Percentiles rank a stretch among this genome's conserved stretches.
Conservation (phyloP, 345 rosid genomes). For the Trapa bicornis region DNA sequence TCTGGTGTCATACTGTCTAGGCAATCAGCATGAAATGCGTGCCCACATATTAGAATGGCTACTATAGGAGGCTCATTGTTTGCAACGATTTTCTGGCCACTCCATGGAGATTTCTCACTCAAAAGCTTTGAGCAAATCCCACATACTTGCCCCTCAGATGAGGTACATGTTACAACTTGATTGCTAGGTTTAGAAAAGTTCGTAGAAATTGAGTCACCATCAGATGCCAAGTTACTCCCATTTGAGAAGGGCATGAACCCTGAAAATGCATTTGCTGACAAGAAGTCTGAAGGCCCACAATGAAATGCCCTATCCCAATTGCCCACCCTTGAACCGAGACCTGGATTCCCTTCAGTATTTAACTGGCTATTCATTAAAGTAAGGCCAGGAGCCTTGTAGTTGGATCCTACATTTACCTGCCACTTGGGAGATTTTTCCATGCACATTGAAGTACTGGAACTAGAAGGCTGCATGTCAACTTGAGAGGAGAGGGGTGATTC, state of each 20-base stretch:
- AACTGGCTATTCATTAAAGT: conserved; percentile 30
- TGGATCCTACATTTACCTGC: conserved; percentile 29
- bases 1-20: conserved; percentile 81
- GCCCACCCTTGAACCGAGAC: conserved; percentile 39
- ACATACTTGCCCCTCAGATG: conserved; percentile 52
- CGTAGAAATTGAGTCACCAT: conserved; percentile 38
- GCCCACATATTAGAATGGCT: conserved; percentile 80
- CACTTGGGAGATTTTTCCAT: conserved; percentile 29
- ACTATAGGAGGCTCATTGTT: conserved; percentile 59
- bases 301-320: conserved; percentile 43
- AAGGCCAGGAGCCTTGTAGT: conserved; percentile 21
- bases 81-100: conserved; percentile 55
- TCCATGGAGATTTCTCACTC: conserved; percentile 68
- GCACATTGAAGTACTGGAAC: conserved; percentile 32
- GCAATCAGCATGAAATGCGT: conserved; percentile 93
- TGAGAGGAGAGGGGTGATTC: conserved; percentile 44
- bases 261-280: conserved; percentile 78
- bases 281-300: conserved; percentile 65
- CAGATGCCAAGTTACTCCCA: conserved; percentile 49
- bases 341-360: conserved; percentile 31
- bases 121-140: conserved; percentile 79
- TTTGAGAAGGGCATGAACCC: conserved; percentile 65
- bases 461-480: conserved; percentile 30
- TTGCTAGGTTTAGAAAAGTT: conserved; percentile 32
- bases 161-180: conserved; percentile 28